phyloP scores from a whole-genome alignment of 805 yeast species.

The Barnettozyma botsteinii region DNA sequence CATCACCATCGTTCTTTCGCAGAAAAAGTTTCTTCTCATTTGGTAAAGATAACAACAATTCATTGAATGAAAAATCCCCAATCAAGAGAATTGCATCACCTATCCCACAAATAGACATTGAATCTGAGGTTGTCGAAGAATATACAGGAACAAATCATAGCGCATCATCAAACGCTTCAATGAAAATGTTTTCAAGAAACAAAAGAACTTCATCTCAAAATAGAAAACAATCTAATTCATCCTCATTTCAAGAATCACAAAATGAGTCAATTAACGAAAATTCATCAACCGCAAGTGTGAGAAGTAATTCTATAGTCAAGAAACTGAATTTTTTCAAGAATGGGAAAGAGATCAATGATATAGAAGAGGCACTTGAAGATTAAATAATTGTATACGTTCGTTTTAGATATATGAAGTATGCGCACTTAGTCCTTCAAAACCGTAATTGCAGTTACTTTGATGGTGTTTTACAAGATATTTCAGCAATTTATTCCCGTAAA shows the following conservation, averaged over 20 bases:
- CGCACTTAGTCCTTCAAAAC: too few species aligned
- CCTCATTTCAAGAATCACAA: conserved; percentile 9
- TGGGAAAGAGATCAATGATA: conserved; percentile 7
- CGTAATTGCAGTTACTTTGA: too few species aligned
- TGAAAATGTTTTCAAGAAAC: conserved; percentile 18
- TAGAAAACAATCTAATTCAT: conserved; percentile 20
- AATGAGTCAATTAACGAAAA: conserved; percentile 4
- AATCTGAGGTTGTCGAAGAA: conserved; percentile 19
- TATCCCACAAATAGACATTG: conserved; percentile 9
- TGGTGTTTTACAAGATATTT: too few species aligned
- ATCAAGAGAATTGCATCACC: conserved; percentile 14
- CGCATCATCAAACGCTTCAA: conserved; percentile 7
- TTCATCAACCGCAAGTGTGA: not conserved
- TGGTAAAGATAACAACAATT: conserved; percentile 22
- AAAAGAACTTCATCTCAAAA: conserved; percentile 15
- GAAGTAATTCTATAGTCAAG: conserved; percentile 15
- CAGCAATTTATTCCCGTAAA: too few species aligned
- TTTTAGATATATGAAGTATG: too few species aligned
- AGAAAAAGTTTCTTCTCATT: conserved; percentile 31
- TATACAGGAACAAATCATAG: conserved; percentile 7
- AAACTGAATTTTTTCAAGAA: conserved; percentile 22
- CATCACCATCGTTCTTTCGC: conserved; percentile 35
- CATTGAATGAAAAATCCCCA: conserved; percentile 12
- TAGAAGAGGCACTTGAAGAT: conserved; percentile 21
- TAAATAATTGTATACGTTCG: not conserved